Evolutionary conservation across 352 stramenopile genomes (phyloP).

Genomic region (Globisporangium okanoganense): DNA sequence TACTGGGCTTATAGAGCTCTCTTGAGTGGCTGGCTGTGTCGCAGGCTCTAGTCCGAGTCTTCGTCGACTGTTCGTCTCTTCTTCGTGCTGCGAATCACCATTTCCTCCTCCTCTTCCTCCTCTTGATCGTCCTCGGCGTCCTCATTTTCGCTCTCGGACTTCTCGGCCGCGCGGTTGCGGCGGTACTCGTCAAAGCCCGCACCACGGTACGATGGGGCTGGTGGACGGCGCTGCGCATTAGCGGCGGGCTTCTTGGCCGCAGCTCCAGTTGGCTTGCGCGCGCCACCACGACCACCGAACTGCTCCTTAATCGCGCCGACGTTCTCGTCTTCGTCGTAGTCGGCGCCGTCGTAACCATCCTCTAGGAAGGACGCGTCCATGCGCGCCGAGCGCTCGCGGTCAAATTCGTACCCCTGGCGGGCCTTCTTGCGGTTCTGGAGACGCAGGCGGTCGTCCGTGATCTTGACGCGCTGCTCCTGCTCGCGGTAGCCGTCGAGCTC

Average conservation of each 20-base stretch:
- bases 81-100: constrained; percentile 69
- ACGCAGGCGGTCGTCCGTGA: constrained; percentile 79
- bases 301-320: constrained; percentile 84
- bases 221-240: constrained; percentile 27
- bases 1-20: neutral
- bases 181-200: constrained; percentile 83
- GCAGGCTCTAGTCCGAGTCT: constrained; percentile 57
- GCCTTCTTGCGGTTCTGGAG: constrained; percentile 86
- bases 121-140: constrained; percentile 61
- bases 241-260: constrained; percentile 25
- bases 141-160: constrained; percentile 69
- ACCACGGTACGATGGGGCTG: constrained; percentile 31
- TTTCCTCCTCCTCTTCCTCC: constrained; percentile 73
- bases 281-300: constrained; percentile 50
- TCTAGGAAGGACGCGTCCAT: constrained; percentile 86
- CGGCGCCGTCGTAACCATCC: constrained; percentile 65
- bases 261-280: constrained; percentile 31
- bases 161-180: constrained; percentile 45
- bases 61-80: constrained; percentile 83
- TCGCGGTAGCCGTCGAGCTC: constrained; percentile 80
- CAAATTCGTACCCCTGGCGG: constrained; percentile 74
- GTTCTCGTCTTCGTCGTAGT: constrained; percentile 85
- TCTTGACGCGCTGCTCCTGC: constrained; percentile 82
- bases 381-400: constrained; percentile 63
- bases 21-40: neutral